Conservation (phyloP, 805 yeast genomes). For the Metschnikowia similis region DNA sequence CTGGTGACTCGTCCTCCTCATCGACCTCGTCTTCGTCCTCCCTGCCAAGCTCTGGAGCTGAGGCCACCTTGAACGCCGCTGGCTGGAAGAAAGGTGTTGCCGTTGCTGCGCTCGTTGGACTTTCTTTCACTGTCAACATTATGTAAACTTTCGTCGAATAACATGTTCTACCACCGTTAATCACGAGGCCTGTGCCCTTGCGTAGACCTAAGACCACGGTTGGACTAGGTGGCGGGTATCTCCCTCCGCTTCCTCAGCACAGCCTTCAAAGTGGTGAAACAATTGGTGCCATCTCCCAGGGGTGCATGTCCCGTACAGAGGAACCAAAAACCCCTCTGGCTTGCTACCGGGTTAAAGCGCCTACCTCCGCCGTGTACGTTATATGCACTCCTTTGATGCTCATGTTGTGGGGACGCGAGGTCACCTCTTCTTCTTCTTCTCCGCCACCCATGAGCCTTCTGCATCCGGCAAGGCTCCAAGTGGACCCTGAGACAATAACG, state of each 20-base stretch:
- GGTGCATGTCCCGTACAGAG: too few relatives aligned
- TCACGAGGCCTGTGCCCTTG: too few relatives aligned
- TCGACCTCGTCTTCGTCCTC: constrained; percentile 10
- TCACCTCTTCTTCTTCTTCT: not conserved
- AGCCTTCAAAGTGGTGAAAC: too few relatives aligned
- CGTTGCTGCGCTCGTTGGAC: constrained; percentile 34
- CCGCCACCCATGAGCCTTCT: not conserved
- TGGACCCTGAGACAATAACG: constrained; percentile 54
- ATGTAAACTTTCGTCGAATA: not conserved
- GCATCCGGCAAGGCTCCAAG: constrained; percentile 69
- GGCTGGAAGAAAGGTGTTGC: constrained; percentile 37
- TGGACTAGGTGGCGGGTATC: too few relatives aligned
- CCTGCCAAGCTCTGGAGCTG: constrained; percentile 17
- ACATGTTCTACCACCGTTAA: too few relatives aligned
- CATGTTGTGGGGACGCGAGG: not conserved
- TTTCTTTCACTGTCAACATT: constrained; percentile 29
- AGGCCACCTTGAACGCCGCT: constrained; percentile 17
- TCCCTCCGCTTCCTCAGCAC: too few relatives aligned
- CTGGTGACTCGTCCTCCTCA: not conserved
- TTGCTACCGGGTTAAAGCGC: too few relatives aligned
- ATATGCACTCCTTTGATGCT: constrained; percentile 1
- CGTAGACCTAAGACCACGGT: too few relatives aligned
- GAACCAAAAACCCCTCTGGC: too few relatives aligned
- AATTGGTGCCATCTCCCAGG: too few relatives aligned
- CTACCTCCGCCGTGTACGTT: not conserved